A percentile compares a stretch with the other conserved stretches of the same genome.
These are phyloP conservation scores for Ascocoryne sarcoides DNA, from an alignment of 2,329 filamentous ascomycete genomes.

Conservation along the genomic window DNA sequence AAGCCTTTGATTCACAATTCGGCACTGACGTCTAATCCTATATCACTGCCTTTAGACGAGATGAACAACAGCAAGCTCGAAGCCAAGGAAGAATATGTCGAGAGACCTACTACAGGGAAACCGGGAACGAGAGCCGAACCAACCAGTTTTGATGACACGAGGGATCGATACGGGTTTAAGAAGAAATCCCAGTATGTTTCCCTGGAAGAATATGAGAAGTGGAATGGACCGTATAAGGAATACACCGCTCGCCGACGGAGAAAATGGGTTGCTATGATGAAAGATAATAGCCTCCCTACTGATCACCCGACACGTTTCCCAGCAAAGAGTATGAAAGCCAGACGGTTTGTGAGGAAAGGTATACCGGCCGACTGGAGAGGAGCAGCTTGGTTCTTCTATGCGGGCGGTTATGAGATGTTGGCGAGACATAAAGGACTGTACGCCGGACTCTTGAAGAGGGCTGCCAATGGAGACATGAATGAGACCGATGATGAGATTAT, in stretches of 20 bases:
- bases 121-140: constrained; percentile 11
- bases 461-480: constrained; percentile 53
- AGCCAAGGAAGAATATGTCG: constrained; percentile 11
- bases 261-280: constrained; percentile 76
- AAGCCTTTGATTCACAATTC: too few relatives aligned
- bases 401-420: constrained; percentile 73
- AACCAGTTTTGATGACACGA: constrained; percentile 26
- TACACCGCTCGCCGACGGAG: constrained; percentile 65
- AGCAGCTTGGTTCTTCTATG: constrained; percentile 96
- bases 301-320: constrained; percentile 71
- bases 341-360: constrained; percentile 84
- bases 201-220: constrained; percentile 68
- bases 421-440: constrained; percentile 72
- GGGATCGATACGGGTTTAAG: constrained; percentile 87
- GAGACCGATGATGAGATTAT: constrained; percentile 80
- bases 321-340: constrained; percentile 70
- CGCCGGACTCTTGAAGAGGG: constrained; percentile 51
- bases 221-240: constrained; percentile 66
- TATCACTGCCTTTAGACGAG: background rate
- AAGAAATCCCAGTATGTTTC: constrained; percentile 76
- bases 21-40: background rate
- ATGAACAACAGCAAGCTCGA: background rate
- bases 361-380: constrained; percentile 91
- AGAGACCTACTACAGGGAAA: constrained; percentile 5
- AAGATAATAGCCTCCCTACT: constrained; percentile 65